Evolutionary conservation across 208 protist genomes (phyloP).

Genomic region (Hexamita inflata): DNA sequence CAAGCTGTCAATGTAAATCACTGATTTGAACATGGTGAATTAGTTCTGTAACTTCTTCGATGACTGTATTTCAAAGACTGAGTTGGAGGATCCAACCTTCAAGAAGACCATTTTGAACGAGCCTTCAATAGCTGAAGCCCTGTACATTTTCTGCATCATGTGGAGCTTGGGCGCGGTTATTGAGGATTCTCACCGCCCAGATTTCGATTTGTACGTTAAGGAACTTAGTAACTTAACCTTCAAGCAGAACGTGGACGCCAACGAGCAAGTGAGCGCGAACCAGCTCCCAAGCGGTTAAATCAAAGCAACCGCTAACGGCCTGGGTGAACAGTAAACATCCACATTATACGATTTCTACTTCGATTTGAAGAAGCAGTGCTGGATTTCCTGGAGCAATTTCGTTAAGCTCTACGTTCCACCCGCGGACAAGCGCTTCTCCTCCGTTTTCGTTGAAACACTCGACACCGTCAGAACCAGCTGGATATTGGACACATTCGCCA

Average conservation of each 20-base stretch:
- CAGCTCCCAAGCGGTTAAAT: conserved; percentile 46
- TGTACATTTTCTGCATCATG: conserved; percentile 77
- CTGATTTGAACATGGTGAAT: conserved; percentile 69
- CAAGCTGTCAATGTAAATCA: conserved; percentile 61
- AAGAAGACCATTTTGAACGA: conserved; percentile 63
- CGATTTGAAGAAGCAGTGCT: conserved; percentile 67
- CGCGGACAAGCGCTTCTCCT: conserved; percentile 66
- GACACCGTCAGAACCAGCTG: conserved; percentile 91
- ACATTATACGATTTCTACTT: conserved; percentile 62
- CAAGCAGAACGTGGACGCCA: conserved; percentile 61
- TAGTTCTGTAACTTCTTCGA: conserved; percentile 28
- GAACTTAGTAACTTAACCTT: conserved; percentile 66
- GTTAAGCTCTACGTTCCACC: conserved; percentile 70
- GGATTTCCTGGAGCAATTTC: conserved; percentile 77
- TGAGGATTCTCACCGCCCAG: conserved; percentile 53
- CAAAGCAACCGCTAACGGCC: conserved; percentile 45
- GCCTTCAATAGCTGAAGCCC: conserved; percentile 66
- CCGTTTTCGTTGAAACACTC: conserved; percentile 85
- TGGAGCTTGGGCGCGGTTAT: conserved; percentile 82
- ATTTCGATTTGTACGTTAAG: conserved; percentile 81
- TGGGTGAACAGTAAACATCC: background rate
- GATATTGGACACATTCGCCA: conserved; percentile 73
- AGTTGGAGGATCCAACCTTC: conserved; percentile 61
- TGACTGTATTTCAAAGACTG: conserved; percentile 44
- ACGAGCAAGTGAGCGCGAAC: background rate